Conservation (phyloP, 805 yeast genomes). For the Kregervanrija fluxuum region DNA sequence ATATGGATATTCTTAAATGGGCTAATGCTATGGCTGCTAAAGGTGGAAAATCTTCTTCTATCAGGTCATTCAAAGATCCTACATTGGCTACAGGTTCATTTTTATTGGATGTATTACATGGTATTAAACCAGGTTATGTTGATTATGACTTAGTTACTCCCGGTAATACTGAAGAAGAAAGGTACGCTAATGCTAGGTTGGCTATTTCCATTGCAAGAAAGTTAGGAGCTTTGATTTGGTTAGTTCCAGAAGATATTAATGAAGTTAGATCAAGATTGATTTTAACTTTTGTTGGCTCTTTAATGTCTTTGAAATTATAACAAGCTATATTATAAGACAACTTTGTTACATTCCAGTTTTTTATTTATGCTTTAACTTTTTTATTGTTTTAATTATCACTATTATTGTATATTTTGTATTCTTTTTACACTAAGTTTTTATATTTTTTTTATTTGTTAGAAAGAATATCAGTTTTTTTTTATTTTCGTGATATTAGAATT, state of each 20-base stretch:
- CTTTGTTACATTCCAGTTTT: not conserved
- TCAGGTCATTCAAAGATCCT: slow-evolving; percentile 83
- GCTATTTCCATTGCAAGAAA: slow-evolving; percentile 98
- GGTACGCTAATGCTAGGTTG: slow-evolving; percentile 88
- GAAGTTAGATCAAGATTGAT: slow-evolving; percentile 94
- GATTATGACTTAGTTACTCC: slow-evolving; percentile 86
- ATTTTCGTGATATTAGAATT: not conserved
- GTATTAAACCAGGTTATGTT: slow-evolving; percentile 95
- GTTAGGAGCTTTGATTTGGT: slow-evolving; percentile 95
- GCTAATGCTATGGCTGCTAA: slow-evolving; percentile 79
- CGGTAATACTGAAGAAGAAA: slow-evolving; percentile 76
- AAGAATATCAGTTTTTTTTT: not conserved
- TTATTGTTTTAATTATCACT: slow-evolving; percentile 3
- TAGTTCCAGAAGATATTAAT: slow-evolving; percentile 98
- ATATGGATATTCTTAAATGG: slow-evolving; percentile 86
- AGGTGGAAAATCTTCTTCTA: slow-evolving; percentile 69
- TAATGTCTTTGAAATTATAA: slow-evolving; percentile 58
- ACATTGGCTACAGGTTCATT: slow-evolving; percentile 72
- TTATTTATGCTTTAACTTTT: not conserved
- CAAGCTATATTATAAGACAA: not conserved
- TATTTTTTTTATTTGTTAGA: not conserved
- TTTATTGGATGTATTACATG: slow-evolving; percentile 84
- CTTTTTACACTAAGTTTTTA: not conserved
- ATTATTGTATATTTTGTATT: not conserved
- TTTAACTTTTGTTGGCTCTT: slow-evolving; percentile 88